Conservation (phyloP, 2,329 filamentous ascomycete species). For the Cryphonectria carpinicola region DNA sequence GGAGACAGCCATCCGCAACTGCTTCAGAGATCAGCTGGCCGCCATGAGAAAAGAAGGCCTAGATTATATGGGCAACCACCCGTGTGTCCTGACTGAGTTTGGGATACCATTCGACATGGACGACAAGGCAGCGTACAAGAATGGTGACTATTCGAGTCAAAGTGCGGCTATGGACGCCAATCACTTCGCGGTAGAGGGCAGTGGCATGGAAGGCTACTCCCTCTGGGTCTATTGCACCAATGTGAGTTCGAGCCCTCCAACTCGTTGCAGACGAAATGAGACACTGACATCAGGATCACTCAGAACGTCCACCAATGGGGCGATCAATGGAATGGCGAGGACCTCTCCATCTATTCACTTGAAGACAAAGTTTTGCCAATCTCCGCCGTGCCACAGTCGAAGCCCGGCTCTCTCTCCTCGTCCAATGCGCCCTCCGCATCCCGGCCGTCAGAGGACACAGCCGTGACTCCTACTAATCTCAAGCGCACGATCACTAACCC, state of each 20-base stretch:
- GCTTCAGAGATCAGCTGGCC: slow-evolving; percentile 83
- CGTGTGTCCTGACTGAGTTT: slow-evolving; percentile 90
- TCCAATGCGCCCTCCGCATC: slow-evolving; percentile 43
- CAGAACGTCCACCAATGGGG: slow-evolving; percentile 87
- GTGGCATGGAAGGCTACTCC: slow-evolving; percentile 81
- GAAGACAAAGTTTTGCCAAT: slow-evolving; percentile 73
- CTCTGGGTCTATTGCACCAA: slow-evolving; percentile 83
- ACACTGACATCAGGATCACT: slow-evolving; percentile 31
- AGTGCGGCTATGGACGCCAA: slow-evolving; percentile 94
- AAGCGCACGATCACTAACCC: slow-evolving; percentile 71
- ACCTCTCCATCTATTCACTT: slow-evolving; percentile 84
- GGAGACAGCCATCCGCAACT: slow-evolving; percentile 92
- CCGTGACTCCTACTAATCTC: slow-evolving; percentile 75
- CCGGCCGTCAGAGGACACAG: slow-evolving; percentile 44
- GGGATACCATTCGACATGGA: slow-evolving; percentile 99
- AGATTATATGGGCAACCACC: slow-evolving; percentile 87
- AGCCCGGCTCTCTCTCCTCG: slow-evolving; percentile 46
- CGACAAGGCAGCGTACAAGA: slow-evolving; percentile 91
- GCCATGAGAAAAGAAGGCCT: slow-evolving; percentile 83
- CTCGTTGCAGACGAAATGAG: too few species aligned
- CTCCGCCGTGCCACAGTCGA: slow-evolving; percentile 40
- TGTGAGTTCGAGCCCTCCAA: slow-evolving; percentile 47
- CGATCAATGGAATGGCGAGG: slow-evolving; percentile 97
- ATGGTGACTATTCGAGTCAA: slow-evolving; percentile 92
- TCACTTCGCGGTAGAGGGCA: slow-evolving; percentile 87